These are phyloP conservation scores for Eucalyptus rudis DNA, from an alignment of 345 rosid genomes.

Conservation along the genomic window DNA sequence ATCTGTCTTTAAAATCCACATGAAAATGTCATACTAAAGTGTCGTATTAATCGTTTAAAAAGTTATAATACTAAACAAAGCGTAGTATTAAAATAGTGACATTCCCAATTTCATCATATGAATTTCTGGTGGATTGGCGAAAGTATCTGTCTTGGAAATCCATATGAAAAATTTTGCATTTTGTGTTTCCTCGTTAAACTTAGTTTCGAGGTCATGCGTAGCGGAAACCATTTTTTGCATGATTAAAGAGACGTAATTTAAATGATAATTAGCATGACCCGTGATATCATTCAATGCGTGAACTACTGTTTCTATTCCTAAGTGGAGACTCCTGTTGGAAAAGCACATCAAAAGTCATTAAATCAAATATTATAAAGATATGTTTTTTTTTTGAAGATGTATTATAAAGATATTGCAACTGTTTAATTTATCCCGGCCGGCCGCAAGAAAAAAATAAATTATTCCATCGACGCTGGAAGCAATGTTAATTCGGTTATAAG, in stretches of 20 bases:
- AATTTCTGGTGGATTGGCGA: rapidly evolving
- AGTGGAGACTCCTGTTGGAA: background rate
- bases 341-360: background rate
- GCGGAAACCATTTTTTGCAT: background rate
- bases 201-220: background rate
- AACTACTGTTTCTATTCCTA: background rate
- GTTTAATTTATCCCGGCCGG: background rate
- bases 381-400: background rate
- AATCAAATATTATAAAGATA: background rate
- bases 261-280: background rate
- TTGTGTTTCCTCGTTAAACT: background rate
- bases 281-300: background rate
- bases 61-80: background rate
- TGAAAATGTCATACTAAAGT: background rate
- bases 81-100: background rate
- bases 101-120: background rate
- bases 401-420: background rate
- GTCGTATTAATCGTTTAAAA: background rate
- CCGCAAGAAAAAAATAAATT: background rate
- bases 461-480: background rate
- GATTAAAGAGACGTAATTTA: background rate
- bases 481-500: background rate
- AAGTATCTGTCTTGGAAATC: background rate
- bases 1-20: background rate
- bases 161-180: background rate